Conservation (phyloP, 2,329 filamentous ascomycete species). For the Shiraia bambusicola region DNA sequence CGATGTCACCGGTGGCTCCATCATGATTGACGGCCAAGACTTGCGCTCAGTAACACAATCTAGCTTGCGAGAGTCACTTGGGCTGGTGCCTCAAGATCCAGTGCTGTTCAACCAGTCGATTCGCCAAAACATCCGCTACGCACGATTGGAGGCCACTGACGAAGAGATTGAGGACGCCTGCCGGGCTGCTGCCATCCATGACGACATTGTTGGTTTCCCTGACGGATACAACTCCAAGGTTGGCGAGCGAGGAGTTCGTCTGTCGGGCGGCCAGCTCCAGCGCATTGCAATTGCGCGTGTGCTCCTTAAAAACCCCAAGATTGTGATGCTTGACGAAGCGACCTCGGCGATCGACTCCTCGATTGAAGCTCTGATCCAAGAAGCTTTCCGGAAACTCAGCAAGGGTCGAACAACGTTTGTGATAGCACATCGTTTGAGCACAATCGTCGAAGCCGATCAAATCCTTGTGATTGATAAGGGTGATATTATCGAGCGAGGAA, state of each 20-base stretch:
- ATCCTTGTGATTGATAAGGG: constrained; percentile 78
- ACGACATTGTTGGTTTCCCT: constrained; percentile 62
- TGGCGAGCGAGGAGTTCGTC: constrained; percentile 44
- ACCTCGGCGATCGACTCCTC: constrained; percentile 82
- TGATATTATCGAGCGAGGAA: constrained; percentile 75
- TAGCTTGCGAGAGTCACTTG: constrained; percentile 60
- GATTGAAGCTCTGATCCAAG: constrained; percentile 67
- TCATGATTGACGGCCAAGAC: constrained; percentile 61
- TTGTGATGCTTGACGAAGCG: constrained; percentile 84
- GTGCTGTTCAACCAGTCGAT: constrained; percentile 65
- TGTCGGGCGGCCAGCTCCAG: constrained; percentile 68
- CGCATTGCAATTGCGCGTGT: constrained; percentile 71
- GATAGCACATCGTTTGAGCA: constrained; percentile 77
- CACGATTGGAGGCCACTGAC: constrained; percentile 61
- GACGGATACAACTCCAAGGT: constrained; percentile 45
- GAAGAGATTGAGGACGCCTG: constrained; percentile 63
- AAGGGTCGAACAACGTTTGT: constrained; percentile 66
- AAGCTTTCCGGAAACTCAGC: constrained; percentile 60
- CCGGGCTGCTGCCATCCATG: constrained; percentile 63
- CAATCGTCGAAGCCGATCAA: constrained; percentile 82
- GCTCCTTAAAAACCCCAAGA: constrained; percentile 75
- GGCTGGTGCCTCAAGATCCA: constrained; percentile 66
- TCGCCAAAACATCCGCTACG: constrained; percentile 66
- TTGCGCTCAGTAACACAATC: constrained; percentile 60
- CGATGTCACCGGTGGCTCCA: constrained; percentile 57